Base-by-base conservation (phyloP, 2,329 filamentous ascomycete genomes). In the Dichotomopilus funicola region DNA sequence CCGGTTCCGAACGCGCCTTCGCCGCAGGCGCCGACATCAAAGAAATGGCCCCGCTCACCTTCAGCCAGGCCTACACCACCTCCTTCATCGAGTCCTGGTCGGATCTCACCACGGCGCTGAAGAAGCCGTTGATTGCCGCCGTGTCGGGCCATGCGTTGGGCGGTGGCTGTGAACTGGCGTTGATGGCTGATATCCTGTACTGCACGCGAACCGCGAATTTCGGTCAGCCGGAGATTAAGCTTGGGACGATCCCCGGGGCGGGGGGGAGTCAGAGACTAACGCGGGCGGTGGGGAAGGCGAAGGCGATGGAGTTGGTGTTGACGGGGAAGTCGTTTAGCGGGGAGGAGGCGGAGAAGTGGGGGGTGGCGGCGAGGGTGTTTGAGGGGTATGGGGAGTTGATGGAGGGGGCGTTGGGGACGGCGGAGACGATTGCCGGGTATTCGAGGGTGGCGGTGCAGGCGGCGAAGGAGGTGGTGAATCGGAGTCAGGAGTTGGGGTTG, bases 41-140 rank as follows among this genome's bases (percentile, higher is more conserved):
- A 74, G 94, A 99, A 74, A 99, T 99, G 94, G 88, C 90, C 35
- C 86, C 90, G 58, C 83, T 96, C 41, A 91, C 86, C 54, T 99
- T 99, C 74, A 82, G 88, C 60, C 78, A 86, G 62, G 92, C 94
- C 41, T 97, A 96, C 76, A 88, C 83, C 48, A 83, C 78, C 63
- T 89, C 95, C 68, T 99, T 99, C 72, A 97, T 99, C 72, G 91
- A 96, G 70, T 85, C 85, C 8, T 99, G 94, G 94, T 96, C 91
- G 5, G 80, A 87, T 60, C 82, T 96, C 47, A 88, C 90, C 33
- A 89, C 86, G 19, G 78, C 83, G 59, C 79, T 97, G 70, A 95
- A 95, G 75, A 97, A 95, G 71, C 94, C 94, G 53, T 84, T 97
- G 67, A 91, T 99, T 62, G 89, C 89, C 11, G 94, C 94, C 31